Base-by-base conservation (phyloP, 2,329 filamentous ascomycete genomes). In the Mariannaea sp. region DNA sequence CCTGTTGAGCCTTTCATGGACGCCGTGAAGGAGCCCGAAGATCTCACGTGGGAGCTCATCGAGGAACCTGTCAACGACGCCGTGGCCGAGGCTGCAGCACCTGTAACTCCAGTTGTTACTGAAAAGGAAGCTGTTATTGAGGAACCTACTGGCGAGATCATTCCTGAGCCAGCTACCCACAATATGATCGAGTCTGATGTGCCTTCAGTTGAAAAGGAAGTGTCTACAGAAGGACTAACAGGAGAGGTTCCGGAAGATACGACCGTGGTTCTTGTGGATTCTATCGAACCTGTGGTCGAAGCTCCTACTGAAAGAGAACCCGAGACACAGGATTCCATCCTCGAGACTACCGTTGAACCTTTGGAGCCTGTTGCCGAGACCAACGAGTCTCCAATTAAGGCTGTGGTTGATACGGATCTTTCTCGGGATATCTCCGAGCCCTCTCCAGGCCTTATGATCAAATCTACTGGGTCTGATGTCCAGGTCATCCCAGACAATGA, bases 101-200 rank as follows among this genome's bases (percentile, higher is more conserved):
- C 22, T 29, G 9, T 17, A 22, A 24, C n/a, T 17, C 7, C 9
- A 29, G 22, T 16, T 5, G 14, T 20, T 1, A 17, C 39, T 4
- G 39, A 43, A 19, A 49, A 60, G 39, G 54, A 61, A 17, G 20
- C 30, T 39, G 35, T 20, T 20, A 8, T 26, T 35, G 57, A 53
- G 12, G 17, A n/a, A 8, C 29, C 40, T 17, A 7, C 30, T 40
- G 26, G 56, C 24, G 47, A 47, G 7, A n/a, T 13, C 10, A n/a
- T 14, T 12, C 17, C 26, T 1, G 14, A 20, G n/a, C 1, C 39
- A 3, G 14, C 20, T 17, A 9, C 22, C 10, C 29, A 50, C 9
- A 22, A 9, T 7, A 8, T 19, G 5, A 17, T 14, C 6, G 29
- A 38, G 10, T 14, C 20, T 5, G 5, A 7, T 7, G 38, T 41